These are phyloP conservation scores for Ambrosiella xylebori DNA, from an alignment of 2,329 filamentous ascomycete genomes.

Conservation along the genomic window DNA sequence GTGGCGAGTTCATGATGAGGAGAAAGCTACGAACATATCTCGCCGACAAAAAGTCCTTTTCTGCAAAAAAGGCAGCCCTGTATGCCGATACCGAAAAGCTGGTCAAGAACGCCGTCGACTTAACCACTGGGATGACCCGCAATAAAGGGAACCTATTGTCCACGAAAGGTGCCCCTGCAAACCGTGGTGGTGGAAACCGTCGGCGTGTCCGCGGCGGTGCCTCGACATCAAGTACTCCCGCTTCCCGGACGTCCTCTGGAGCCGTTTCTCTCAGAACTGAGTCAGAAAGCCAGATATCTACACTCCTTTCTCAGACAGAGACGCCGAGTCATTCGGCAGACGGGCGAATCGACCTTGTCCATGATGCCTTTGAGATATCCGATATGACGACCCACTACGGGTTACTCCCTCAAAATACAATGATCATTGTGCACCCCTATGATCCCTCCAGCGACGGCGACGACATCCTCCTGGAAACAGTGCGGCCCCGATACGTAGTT, in stretches of 20 bases:
- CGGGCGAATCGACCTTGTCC: conserved; percentile 57
- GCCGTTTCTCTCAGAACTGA: neutral
- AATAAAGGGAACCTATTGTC: conserved; percentile 22
- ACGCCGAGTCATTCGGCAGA: conserved; percentile 35
- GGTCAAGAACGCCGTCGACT: conserved; percentile 47
- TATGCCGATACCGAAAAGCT: conserved; percentile 68
- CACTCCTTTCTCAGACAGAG: too few relatives aligned
- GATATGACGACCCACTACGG: conserved; percentile 87
- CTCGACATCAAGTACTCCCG: conserved; percentile 19
- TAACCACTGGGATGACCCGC: conserved; percentile 22
- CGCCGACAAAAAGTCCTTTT: conserved; percentile 78
- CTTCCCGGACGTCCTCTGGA: neutral
- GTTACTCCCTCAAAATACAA: conserved; percentile 76
- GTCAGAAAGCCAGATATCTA: neutral
- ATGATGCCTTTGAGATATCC: conserved; percentile 53
- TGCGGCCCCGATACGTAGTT: conserved; percentile 84
- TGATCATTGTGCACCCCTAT: conserved; percentile 82
- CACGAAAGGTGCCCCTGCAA: conserved; percentile 18
- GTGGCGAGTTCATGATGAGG: conserved; percentile 77
- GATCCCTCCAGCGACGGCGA: conserved; percentile 67
- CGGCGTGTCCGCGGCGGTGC: conserved; percentile 70
- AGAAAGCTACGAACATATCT: conserved; percentile 74
- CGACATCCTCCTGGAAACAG: conserved; percentile 87
- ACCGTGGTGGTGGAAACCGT: conserved; percentile 47
- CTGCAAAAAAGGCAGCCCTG: conserved; percentile 61